Base-by-base conservation (phyloP, 2,329 filamentous ascomycete species). In the Colletotrichum sp. region DNA sequence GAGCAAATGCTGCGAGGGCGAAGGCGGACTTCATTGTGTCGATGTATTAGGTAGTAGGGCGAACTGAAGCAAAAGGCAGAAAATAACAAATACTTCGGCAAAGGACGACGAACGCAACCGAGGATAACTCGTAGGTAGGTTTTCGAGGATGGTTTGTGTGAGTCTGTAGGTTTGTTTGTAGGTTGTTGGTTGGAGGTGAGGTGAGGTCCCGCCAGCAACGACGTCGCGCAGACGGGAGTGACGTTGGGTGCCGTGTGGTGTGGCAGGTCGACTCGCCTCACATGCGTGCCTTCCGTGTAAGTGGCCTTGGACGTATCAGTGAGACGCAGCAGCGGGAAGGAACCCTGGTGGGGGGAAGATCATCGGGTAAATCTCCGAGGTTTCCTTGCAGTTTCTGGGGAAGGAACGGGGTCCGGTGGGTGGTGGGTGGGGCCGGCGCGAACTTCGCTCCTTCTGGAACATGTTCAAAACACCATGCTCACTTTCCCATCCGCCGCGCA, bases 401-500 rank as follows among this genome's bases (percentile, higher is more conserved):
- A 67, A 73, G 70, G 71, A 76, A 61, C 19, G 65, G 64, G 44
- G 63, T 12, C 52, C 52, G 55, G 55, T 65, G 39, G 73, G 39
- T n/a, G 39, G 39, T n/a, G 39, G 73, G 70, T 75, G 73, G 73
- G 69, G 63, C 63, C 30, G 57, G 16, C 44, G 57, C 67, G 69
- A 75, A 76, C 71, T 69, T 69, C 34, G 36, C 48, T 66, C 48
- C 70, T 63, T 69, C 64, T 76, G 74, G 70, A 76, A 76, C 70
- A 74, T 64, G 57, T 66, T 61, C 74, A 68, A 76, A 76, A 76
- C 74, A 61, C 70, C 59, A 73, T 69, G 32, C 19, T 65, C 28
- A 59, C 70, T 74, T 74, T 74, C 74, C 59, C 65, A 60, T 61
- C 48, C 30, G 57, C 61, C 12, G 19, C 44, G 15, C 52, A 72